phyloP scores from a whole-genome alignment of 305 asterid genomes.

The Petunia hybrid region DNA sequence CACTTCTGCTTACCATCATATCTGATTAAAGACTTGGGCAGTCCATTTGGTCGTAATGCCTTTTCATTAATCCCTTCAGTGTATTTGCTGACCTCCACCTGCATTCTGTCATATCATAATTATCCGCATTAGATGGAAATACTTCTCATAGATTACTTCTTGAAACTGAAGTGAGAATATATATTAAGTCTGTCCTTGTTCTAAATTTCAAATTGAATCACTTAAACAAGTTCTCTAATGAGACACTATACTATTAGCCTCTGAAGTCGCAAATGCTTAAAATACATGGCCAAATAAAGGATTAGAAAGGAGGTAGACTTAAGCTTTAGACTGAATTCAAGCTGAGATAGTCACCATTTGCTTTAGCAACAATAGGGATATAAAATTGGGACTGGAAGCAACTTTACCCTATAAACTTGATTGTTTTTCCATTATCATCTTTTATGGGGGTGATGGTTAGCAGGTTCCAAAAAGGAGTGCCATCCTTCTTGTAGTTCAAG shows the following conservation, averaged over 20 bases:
- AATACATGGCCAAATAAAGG: background rate
- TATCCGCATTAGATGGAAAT: constrained; percentile 28
- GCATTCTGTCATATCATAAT: constrained; percentile 72
- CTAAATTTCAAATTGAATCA: background rate
- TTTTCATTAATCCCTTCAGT: constrained; percentile 89
- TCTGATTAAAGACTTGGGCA: constrained; percentile 91
- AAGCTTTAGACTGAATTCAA: background rate
- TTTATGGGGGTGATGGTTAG: constrained; percentile 91
- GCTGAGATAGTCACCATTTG: background rate
- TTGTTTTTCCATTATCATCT: constrained; percentile 77
- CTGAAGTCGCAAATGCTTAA: constrained; percentile 1
- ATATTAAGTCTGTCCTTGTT: background rate
- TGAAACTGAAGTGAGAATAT: background rate
- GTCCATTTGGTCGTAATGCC: constrained; percentile 92
- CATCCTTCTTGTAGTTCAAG: constrained; percentile 93
- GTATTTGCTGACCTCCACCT: constrained; percentile 99
- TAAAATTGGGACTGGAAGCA: constrained; percentile 24
- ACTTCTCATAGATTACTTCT: background rate
- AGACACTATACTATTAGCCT: background rate
- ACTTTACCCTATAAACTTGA: constrained; percentile 89
- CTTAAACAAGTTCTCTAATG: constrained; percentile 2
- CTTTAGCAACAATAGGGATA: constrained; percentile 27
- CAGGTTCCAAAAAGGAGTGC: constrained; percentile 97
- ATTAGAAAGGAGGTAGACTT: background rate
- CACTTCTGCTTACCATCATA: constrained; percentile 71